Percentiles rank a stretch among this genome's conserved stretches.
These are phyloP conservation scores for Gaeumannomyces tritici DNA, from an alignment of 2,329 filamentous ascomycete genomes.

Conservation along the genomic window DNA sequence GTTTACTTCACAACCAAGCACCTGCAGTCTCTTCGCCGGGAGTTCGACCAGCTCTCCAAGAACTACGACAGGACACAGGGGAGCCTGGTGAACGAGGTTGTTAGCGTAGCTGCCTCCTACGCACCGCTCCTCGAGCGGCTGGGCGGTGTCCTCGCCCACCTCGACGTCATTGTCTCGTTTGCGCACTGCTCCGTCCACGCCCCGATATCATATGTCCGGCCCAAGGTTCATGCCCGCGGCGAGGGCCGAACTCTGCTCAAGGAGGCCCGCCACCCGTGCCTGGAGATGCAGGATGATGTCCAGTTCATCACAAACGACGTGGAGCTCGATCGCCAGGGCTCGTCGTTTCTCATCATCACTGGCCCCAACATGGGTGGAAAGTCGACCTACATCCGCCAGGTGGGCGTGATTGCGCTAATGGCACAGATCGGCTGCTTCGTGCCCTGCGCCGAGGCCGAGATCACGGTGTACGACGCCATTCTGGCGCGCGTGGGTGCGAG, in stretches of 20 bases:
- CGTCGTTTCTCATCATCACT: constrained; percentile 92
- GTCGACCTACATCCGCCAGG: constrained; percentile 95
- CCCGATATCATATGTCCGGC: constrained; percentile 81
- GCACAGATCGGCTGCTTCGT: constrained; percentile 96
- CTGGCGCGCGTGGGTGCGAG: constrained; percentile 91
- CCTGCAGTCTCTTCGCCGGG: constrained; percentile 70
- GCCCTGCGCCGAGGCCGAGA: constrained; percentile 78
- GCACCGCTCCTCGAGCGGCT: constrained; percentile 85
- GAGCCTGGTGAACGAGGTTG: constrained; percentile 84
- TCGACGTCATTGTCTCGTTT: constrained; percentile 91
- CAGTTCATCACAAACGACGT: constrained; percentile 99
- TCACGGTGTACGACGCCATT: constrained; percentile 95
- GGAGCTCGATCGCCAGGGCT: constrained; percentile 63
- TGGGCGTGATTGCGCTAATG: constrained; percentile 94
- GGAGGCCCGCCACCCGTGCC: constrained; percentile 90
- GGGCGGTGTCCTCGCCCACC: constrained; percentile 78
- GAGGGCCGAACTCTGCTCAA: constrained; percentile 82
- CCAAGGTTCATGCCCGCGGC: constrained; percentile 81
- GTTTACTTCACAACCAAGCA: constrained; percentile 92
- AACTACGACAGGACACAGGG: constrained; percentile 94
- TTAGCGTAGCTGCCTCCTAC: constrained; percentile 88
- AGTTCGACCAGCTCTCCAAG: constrained; percentile 87
- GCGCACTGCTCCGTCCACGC: constrained; percentile 91
- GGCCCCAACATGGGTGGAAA: constrained; percentile 99
- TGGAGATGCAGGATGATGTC: constrained; percentile 98